Conservation (phyloP, 2,329 filamentous ascomycete species). For the Scytalidium sp. region DNA sequence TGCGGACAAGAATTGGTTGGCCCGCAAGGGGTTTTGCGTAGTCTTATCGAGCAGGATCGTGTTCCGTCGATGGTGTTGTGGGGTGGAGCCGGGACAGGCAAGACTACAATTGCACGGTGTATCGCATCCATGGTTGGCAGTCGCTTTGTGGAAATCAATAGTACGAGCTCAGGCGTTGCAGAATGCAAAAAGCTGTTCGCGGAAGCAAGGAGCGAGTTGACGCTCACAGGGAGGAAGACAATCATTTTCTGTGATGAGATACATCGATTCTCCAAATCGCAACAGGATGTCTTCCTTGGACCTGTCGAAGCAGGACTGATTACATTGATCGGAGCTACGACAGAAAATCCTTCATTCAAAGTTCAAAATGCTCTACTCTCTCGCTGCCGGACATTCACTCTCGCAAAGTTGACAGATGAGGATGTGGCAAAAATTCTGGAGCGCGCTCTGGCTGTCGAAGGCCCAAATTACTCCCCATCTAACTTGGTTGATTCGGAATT, state of each 20-base stretch:
- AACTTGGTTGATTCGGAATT: constrained; percentile 74
- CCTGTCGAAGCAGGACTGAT: constrained; percentile 90
- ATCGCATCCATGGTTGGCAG: constrained; percentile 80
- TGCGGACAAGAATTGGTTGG: constrained; percentile 91
- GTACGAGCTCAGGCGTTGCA: constrained; percentile 79
- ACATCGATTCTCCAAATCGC: constrained; percentile 67
- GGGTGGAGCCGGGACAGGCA: constrained; percentile 78
- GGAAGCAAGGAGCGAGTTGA: constrained; percentile 77
- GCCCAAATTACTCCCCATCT: constrained; percentile 32
- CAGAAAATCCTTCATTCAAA: constrained; percentile 95
- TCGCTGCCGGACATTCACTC: constrained; percentile 85
- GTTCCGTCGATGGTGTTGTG: constrained; percentile 96
- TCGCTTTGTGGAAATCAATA: constrained; percentile 94
- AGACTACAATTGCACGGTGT: constrained; percentile 89
- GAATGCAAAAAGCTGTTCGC: constrained; percentile 92
- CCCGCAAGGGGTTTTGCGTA: constrained; percentile 75
- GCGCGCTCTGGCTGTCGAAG: constrained; percentile 68
- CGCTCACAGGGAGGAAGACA: constrained; percentile 81
- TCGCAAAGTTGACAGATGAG: constrained; percentile 69
- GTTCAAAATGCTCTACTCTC: constrained; percentile 84
- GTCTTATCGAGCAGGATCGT: constrained; percentile 79
- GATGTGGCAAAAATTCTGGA: constrained; percentile 72
- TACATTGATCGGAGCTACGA: constrained; percentile 91
- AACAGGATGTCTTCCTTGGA: constrained; percentile 92
- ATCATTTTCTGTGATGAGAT: constrained; percentile 94